phyloP scores from a whole-genome alignment of 73 alveolate genomes.

The Durusdinium trenchii region DNA sequence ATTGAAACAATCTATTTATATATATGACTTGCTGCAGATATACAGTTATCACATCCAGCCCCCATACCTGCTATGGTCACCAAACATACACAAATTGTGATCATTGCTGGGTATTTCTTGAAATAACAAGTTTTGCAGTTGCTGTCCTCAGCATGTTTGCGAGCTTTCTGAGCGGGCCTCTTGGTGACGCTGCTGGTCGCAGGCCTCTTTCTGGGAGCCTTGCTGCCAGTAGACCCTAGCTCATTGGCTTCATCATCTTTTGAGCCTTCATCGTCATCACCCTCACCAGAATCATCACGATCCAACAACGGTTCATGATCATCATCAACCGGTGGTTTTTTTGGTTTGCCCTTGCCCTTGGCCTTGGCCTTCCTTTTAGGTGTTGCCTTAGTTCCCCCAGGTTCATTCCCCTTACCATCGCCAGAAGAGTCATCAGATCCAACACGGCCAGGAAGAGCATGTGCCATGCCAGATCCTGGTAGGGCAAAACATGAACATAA shows the following conservation, averaged over 20 bases:
- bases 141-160: background rate
- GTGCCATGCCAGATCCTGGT: background rate
- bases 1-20: background rate
- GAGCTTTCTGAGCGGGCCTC: background rate
- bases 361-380: background rate
- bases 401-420: background rate
- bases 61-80: too few relatives aligned
- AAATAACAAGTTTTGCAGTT: background rate
- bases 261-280: background rate
- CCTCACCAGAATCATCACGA: background rate
- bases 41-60: background rate
- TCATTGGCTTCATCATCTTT: background rate
- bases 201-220: background rate
- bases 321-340: background rate
- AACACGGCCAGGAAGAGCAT: slow-evolving; percentile 1
- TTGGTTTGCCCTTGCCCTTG: background rate
- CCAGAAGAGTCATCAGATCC: slow-evolving; percentile 5
- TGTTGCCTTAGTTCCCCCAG: background rate
- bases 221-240: background rate
- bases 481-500: background rate
- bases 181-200: background rate
- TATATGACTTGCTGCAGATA: background rate
- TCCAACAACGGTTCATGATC: background rate
- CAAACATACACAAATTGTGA: too few relatives aligned
- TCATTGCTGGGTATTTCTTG: background rate